Percentiles rank a stretch among this genome's conserved stretches.
These are phyloP conservation scores for Holtermannia corniformis DNA, from an alignment of 768 basidiomycete species.

Conservation along the genomic window DNA sequence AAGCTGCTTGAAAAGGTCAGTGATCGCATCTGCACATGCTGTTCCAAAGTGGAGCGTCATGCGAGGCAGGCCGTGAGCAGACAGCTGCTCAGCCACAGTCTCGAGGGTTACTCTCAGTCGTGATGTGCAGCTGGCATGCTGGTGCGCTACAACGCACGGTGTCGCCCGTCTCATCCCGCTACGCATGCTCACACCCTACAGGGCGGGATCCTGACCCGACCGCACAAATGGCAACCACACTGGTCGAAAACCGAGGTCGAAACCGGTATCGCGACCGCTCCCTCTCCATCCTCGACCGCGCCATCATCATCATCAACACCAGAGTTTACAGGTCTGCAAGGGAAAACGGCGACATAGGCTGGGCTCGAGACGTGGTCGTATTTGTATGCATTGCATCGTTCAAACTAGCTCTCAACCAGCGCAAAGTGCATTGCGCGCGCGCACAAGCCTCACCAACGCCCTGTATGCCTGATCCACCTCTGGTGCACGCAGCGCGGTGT, in stretches of 20 bases:
- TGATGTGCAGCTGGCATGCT: too few relatives aligned
- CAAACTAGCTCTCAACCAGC: too few relatives aligned
- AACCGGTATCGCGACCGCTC: neutral
- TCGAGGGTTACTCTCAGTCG: too few relatives aligned
- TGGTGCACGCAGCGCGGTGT: too few relatives aligned
- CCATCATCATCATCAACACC: slow-evolving; percentile 3
- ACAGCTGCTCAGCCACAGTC: too few relatives aligned
- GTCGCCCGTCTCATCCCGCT: too few relatives aligned
- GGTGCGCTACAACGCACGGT: too few relatives aligned
- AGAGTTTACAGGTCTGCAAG: neutral
- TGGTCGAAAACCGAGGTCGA: slow-evolving; percentile 7
- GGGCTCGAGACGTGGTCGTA: neutral
- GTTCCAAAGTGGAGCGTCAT: slow-evolving; percentile 25
- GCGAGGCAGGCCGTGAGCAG: too few relatives aligned
- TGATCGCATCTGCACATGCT: slow-evolving; percentile 13
- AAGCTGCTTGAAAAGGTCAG: slow-evolving; percentile 69
- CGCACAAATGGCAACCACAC: slow-evolving; percentile 34
- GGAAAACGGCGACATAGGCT: neutral
- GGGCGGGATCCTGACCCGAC: slow-evolving; percentile 28
- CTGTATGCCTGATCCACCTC: too few relatives aligned
- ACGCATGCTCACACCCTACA: too few relatives aligned
- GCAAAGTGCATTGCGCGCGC: too few relatives aligned
- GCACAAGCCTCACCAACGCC: too few relatives aligned
- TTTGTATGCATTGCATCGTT: neutral
- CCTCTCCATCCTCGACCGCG: slow-evolving; percentile 2